These are phyloP conservation scores for apple (Malus domestica) DNA, from an alignment of 306 rosid species.

Conservation along the genomic window ASM211411v1 NC_041799.1:24492001-24492500, in stretches of 20 bases:
- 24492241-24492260: not conserved
- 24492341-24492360: not conserved
- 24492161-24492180: conserved; percentile 41
- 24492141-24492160: conserved; percentile 26
- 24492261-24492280: not conserved
- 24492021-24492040: conserved; percentile 33
- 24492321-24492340: not conserved
- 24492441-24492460: too few species aligned
- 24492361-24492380: not conserved
- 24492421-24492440: too few species aligned
- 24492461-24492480: too few species aligned
- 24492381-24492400: too few species aligned
- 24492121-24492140: conserved; percentile 32
- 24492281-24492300: not conserved
- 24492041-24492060: conserved; percentile 46
- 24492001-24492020: conserved; percentile 49
- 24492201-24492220: conserved; percentile 35
- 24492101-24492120: not conserved
- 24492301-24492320: not conserved
- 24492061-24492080: conserved; percentile 38
- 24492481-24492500: too few species aligned
- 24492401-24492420: too few species aligned
- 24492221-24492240: conserved; percentile 15
- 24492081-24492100: conserved; percentile 39
- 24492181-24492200: conserved; percentile 36